These are phyloP conservation scores for Leishmania tarentolae DNA, from an alignment of 208 protist genomes.

Conservation along the genomic window DNA sequence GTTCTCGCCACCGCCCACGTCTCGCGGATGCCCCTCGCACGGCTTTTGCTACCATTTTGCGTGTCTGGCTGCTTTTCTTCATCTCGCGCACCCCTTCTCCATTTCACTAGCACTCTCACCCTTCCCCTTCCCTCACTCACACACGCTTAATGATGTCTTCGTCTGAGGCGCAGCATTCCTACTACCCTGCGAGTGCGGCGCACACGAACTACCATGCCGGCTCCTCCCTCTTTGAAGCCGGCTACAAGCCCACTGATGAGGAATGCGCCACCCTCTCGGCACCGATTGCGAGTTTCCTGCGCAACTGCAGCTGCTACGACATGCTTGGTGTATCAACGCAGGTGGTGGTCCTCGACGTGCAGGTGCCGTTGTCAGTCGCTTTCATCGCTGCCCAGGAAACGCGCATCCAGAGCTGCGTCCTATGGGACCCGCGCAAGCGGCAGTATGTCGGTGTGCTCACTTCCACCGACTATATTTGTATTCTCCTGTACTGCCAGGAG, in stretches of 20 bases:
- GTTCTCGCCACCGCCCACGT: background rate
- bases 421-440: constrained; percentile 68
- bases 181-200: constrained; percentile 26
- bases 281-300: constrained; percentile 70
- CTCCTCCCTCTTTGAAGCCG: constrained; percentile 39
- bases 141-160: constrained; percentile 22
- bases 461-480: constrained; percentile 88
- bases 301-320: constrained; percentile 83
- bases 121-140: background rate
- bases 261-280: constrained; percentile 60
- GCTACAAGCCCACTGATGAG: constrained; percentile 59
- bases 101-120: background rate
- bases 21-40: background rate
- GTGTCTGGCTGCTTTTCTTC: background rate
- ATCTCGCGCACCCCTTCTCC: background rate
- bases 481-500: constrained; percentile 78
- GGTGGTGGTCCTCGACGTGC: constrained; percentile 83
- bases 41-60: background rate
- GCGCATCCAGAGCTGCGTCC: constrained; percentile 73
- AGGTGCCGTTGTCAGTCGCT: constrained; percentile 67
- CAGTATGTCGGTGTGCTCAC: constrained; percentile 77
- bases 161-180: constrained; percentile 36
- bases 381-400: constrained; percentile 92
- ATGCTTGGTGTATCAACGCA: constrained; percentile 85
- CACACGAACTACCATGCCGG: constrained; percentile 24